Conservation (phyloP, 495 filamentous ascomycete species). For the Oleoguttula mirabilis region DNA sequence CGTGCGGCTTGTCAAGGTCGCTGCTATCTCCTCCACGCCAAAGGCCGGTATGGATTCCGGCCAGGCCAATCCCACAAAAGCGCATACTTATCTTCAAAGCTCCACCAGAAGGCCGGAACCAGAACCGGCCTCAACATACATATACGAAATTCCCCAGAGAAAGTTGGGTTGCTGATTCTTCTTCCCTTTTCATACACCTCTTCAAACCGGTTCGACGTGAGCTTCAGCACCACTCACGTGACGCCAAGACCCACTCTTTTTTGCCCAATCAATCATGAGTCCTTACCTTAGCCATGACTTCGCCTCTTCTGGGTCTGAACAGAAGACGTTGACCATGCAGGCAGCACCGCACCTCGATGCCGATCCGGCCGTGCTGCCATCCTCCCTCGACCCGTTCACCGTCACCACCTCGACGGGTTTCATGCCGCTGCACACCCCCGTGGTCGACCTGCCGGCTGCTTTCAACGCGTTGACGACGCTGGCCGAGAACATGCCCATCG, state of each 20-base stretch:
- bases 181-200: background rate
- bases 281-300: background rate
- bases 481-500: slow-evolving; percentile 62
- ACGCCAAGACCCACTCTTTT: background rate
- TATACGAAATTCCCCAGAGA: background rate
- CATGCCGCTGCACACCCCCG: slow-evolving; percentile 51
- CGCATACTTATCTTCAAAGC: background rate
- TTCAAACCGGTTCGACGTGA: background rate
- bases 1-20: too few relatives aligned
- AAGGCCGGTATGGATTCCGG: slow-evolving; percentile 14
- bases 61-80: slow-evolving; percentile 7
- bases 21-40: background rate
- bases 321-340: too few relatives aligned
- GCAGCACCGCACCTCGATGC: slow-evolving; percentile 9
- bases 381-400: slow-evolving; percentile 55
- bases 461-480: slow-evolving; percentile 60
- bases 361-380: slow-evolving; percentile 6
- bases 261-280: slow-evolving; percentile 1
- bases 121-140: slow-evolving; percentile 8
- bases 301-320: background rate
- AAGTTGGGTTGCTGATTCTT: background rate
- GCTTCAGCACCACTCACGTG: background rate
- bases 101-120: slow-evolving; percentile 9
- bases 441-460: slow-evolving; percentile 48
- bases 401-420: slow-evolving; percentile 78